A percentile compares a stretch with the other conserved stretches of the same genome.
Conservation (phyloP, 768 basidiomycete species). For the Boletus rex-veris region DNA sequence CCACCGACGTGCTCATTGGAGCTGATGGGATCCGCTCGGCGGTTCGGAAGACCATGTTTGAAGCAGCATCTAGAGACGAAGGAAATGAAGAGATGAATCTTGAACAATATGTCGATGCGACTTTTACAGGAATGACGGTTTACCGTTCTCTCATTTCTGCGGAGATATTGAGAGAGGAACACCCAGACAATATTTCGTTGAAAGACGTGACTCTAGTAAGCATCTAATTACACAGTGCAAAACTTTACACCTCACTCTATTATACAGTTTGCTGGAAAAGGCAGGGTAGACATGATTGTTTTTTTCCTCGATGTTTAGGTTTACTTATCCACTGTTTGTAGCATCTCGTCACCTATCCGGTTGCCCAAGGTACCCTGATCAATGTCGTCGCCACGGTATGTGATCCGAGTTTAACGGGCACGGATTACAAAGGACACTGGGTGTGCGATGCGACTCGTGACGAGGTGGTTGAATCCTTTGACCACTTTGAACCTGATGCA, state of each 20-base stretch:
- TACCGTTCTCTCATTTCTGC: constrained; percentile 40
- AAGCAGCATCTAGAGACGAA: constrained; percentile 3
- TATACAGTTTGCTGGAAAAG: constrained; percentile 14
- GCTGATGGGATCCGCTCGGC: constrained; percentile 42
- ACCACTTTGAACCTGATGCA: constrained; percentile 38
- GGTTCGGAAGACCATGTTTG: constrained; percentile 26
- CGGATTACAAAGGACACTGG: constrained; percentile 32
- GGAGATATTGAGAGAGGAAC: constrained; percentile 24
- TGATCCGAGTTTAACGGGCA: constrained; percentile 29
- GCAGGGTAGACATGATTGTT: neutral
- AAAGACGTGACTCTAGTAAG: constrained; percentile 20
- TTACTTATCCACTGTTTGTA: constrained; percentile 12
- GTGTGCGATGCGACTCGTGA: constrained; percentile 29
- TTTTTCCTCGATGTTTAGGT: neutral
- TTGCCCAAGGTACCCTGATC: constrained; percentile 34
- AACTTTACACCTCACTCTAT: constrained; percentile 6
- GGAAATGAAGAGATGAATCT: neutral
- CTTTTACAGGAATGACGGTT: constrained; percentile 40
- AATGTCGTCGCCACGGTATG: constrained; percentile 35
- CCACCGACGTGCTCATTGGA: constrained; percentile 43
- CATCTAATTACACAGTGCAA: neutral
- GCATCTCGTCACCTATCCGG: constrained; percentile 40
- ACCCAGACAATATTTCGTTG: constrained; percentile 23
- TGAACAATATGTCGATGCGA: constrained; percentile 24
- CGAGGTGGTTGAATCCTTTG: constrained; percentile 31